Percentiles rank a stretch among this genome's conserved stretches.
Evolutionary conservation across 2,329 filamentous ascomycete genomes (phyloP).

Genomic region (Bipolaris gigantea): DNA sequence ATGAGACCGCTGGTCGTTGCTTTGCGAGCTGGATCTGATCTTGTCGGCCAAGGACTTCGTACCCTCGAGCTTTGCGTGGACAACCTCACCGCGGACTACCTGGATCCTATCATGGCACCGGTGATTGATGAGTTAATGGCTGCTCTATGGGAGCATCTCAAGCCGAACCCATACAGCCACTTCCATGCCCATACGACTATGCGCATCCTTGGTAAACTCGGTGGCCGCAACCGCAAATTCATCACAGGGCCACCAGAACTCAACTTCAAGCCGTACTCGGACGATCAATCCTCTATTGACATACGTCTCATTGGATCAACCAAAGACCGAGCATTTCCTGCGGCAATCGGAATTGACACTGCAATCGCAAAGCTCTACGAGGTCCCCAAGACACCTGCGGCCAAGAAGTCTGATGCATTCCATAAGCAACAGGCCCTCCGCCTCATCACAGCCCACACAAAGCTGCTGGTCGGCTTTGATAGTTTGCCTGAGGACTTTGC

Average conservation of each 20-base stretch:
- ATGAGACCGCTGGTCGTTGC: constrained; percentile 98
- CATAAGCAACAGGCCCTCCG: constrained; percentile 94
- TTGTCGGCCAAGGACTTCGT: constrained; percentile 90
- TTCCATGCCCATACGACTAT: constrained; percentile 98
- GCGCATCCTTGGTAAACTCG: constrained; percentile 93
- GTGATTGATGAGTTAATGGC: constrained; percentile 99
- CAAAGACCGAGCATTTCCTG: constrained; percentile 83
- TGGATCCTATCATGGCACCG: constrained; percentile 98
- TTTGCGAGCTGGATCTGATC: constrained; percentile 83
- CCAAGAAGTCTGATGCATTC: constrained; percentile 73
- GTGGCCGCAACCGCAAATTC: constrained; percentile 92
- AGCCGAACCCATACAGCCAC: constrained; percentile 91
- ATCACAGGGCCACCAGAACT: constrained; percentile 87
- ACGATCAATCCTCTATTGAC: constrained; percentile 86
- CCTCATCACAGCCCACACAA: constrained; percentile 84
- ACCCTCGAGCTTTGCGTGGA: constrained; percentile 97
- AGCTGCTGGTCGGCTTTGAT: constrained; percentile 86
- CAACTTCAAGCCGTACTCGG: constrained; percentile 79
- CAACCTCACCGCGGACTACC: constrained; percentile 94
- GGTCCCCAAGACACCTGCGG: constrained; percentile 62
- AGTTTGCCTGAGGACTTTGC: constrained; percentile 87
- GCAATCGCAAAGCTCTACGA: constrained; percentile 89
- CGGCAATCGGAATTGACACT: constrained; percentile 81
- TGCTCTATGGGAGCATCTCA: constrained; percentile 91
- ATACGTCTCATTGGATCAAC: constrained; percentile 87